Percentiles rank a stretch among this genome's conserved stretches.
Conservation (phyloP, 768 basidiomycete genomes). For the Tricholoma sp. region DNA sequence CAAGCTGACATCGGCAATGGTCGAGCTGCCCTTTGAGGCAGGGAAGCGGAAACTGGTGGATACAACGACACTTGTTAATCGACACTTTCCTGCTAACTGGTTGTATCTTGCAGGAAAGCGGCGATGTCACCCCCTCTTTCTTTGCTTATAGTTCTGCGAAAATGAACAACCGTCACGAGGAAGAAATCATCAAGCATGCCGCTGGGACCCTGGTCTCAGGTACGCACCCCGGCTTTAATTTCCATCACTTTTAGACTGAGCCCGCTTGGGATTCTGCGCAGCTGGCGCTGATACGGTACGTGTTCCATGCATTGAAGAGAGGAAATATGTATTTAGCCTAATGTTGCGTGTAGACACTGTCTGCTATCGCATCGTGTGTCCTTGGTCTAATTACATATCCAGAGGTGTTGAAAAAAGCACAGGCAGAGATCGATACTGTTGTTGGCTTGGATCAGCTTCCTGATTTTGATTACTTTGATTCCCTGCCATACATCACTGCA, state of each 20-base stretch:
- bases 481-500: conserved; percentile 28
- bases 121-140: conserved; percentile 18
- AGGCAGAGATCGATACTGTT: conserved; percentile 26
- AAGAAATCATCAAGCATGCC: conserved; percentile 15
- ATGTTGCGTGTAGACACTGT: conserved; percentile 16
- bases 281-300: conserved; percentile 27
- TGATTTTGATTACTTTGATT: conserved; percentile 20
- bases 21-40: conserved; percentile 19
- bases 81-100: neutral
- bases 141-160: conserved; percentile 13
- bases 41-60: conserved; percentile 15
- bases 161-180: conserved; percentile 12
- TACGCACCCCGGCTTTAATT: neutral
- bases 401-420: conserved; percentile 21
- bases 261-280: neutral
- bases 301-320: neutral
- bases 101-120: conserved; percentile 9
- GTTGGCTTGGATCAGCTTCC: conserved; percentile 25
- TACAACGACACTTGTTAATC: neutral
- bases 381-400: conserved; percentile 26
- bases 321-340: neutral
- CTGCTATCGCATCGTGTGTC: conserved; percentile 18
- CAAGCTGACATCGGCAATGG: conserved; percentile 11
- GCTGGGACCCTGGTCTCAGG: conserved; percentile 24
- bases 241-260: neutral